These are phyloP conservation scores for Tilletiaria anomala DNA, from an alignment of 1,284 basidiomycete genomes.

Conservation along the genomic window DNA sequence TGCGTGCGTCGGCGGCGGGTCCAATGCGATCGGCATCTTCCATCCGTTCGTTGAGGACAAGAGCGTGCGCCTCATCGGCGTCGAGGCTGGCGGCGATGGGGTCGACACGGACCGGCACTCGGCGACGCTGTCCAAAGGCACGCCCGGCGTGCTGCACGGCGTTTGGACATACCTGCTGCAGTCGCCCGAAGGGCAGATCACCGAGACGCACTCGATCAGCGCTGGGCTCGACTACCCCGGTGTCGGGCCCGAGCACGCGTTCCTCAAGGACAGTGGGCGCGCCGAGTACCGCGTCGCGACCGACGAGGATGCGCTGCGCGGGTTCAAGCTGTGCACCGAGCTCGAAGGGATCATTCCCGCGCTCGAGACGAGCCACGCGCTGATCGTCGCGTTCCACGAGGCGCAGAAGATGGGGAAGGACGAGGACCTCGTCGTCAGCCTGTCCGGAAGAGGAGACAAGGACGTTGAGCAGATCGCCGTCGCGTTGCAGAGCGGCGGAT, in stretches of 20 bases:
- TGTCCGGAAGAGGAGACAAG: conserved; percentile 70
- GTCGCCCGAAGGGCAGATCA: conserved; percentile 73
- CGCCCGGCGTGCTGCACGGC: conserved; percentile 88
- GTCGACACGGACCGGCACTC: conserved; percentile 72
- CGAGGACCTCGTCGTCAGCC: conserved; percentile 62
- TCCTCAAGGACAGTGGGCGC: conserved; percentile 81
- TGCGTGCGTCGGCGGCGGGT: conserved; percentile 93
- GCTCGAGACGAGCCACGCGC: conserved; percentile 84
- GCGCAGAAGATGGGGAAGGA: conserved; percentile 76
- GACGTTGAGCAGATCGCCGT: conserved; percentile 86
- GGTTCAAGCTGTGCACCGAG: conserved; percentile 81
- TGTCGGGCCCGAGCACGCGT: conserved; percentile 94
- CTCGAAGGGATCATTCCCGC: conserved; percentile 95
- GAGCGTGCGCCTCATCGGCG: conserved; percentile 31
- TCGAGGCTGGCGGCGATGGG: conserved; percentile 51
- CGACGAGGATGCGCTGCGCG: conserved; percentile 79
- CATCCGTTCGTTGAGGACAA: conserved; percentile 28
- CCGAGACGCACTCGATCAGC: conserved; percentile 91
- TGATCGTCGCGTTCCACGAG: conserved; percentile 75
- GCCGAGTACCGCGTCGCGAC: conserved; percentile 88
- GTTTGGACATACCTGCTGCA: conserved; percentile 90
- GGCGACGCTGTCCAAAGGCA: conserved; percentile 77
- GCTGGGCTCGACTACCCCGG: conserved; percentile 60
- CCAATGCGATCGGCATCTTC: conserved; percentile 73
- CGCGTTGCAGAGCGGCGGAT: no score